A percentile compares a stretch with the other conserved stretches of the same genome.
Evolutionary conservation across 768 basidiomycete species (phyloP).

Genomic region (Rhizopogon roseolus): DNA sequence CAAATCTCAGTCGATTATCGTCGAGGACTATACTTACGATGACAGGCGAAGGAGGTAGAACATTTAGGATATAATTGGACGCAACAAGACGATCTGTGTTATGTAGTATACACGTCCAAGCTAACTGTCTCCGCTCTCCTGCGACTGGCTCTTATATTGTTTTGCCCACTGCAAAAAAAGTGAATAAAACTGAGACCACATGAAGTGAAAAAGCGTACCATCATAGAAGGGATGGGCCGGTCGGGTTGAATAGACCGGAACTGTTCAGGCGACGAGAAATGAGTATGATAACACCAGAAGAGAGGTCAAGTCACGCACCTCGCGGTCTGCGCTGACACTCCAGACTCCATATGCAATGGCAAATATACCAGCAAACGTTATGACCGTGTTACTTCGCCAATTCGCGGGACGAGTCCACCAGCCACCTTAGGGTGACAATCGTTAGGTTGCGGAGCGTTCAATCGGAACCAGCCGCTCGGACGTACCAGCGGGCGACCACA

Average conservation of each 20-base stretch:
- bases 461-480: constrained; percentile 5
- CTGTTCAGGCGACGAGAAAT: constrained; percentile 30
- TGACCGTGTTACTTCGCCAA: constrained; percentile 83
- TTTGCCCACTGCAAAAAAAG: constrained; percentile 40
- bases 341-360: constrained; percentile 64
- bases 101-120: background rate
- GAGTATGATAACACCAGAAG: background rate
- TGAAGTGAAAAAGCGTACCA: constrained; percentile 39
- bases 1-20: background rate
- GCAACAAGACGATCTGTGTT: background rate
- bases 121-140: background rate
- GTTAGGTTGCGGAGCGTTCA: background rate
- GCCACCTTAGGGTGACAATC: constrained; percentile 53
- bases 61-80: background rate
- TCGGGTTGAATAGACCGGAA: constrained; percentile 54
- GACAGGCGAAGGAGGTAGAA: background rate
- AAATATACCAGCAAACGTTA: constrained; percentile 65
- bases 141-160: constrained; percentile 35
- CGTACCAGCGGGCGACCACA: constrained; percentile 89
- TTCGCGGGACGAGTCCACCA: constrained; percentile 94
- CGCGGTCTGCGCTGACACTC: constrained; percentile 70
- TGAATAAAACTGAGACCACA: constrained; percentile 3
- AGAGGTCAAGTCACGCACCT: constrained; percentile 47
- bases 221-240: constrained; percentile 75
- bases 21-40: background rate